Evolutionary conservation across 345 rosid species (phyloP).

Genomic region (Acer yangbiense): DNA sequence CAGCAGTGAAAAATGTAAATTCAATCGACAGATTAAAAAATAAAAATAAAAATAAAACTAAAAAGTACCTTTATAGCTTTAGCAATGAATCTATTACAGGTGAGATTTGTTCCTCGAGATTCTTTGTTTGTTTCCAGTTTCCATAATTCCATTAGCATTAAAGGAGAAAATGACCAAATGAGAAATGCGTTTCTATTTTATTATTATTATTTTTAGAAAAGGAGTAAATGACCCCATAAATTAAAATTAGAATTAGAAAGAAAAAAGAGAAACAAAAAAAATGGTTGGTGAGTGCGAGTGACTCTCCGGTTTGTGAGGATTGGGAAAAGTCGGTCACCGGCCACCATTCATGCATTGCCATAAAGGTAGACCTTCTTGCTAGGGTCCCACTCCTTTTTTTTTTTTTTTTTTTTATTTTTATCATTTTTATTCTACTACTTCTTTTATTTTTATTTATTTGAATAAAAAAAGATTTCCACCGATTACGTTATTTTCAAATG

Average conservation of each 20-base stretch:
- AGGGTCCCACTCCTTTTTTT: background rate
- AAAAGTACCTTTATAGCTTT: conserved; percentile 1
- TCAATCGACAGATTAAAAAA: background rate
- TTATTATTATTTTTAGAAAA: background rate
- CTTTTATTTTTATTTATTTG: background rate
- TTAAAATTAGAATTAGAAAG: too few relatives aligned
- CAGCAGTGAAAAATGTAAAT: background rate
- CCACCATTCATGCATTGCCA: conserved; percentile 30
- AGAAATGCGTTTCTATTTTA: background rate
- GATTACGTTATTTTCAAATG: too few relatives aligned
- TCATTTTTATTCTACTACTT: background rate
- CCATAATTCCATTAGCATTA: background rate
- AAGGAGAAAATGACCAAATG: background rate
- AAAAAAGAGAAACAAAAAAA: background rate
- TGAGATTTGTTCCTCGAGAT: background rate
- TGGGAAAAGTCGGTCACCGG: conserved; percentile 33
- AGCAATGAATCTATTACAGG: background rate
- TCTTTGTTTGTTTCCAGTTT: background rate
- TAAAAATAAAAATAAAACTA: background rate
- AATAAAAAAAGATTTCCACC: too few relatives aligned
- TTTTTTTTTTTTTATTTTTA: too few relatives aligned
- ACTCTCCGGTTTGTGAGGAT: conserved; percentile 28
- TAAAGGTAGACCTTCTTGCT: conserved; percentile 13
- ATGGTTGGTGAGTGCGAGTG: background rate
- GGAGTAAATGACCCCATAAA: too few relatives aligned